Conservation (phyloP, 345 rosid genomes). For the Psidium guajava region DNA sequence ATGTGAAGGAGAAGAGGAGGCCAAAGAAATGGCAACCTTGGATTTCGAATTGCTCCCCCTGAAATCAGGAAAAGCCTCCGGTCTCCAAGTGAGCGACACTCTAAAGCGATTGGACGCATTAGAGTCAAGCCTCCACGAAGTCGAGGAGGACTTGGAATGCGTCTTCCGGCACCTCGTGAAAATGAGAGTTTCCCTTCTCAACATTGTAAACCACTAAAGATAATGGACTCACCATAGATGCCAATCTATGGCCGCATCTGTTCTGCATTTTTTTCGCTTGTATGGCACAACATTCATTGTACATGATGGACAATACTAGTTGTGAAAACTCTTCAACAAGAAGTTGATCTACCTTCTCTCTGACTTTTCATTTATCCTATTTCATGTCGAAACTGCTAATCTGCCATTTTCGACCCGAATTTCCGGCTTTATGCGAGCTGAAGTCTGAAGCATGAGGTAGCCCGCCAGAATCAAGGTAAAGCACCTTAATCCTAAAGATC, state of each 20-base stretch:
- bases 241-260: neutral
- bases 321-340: neutral
- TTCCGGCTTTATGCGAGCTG: no score
- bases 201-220: neutral
- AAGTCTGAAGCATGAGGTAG: neutral
- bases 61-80: slow-evolving; percentile 2
- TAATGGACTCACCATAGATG: neutral
- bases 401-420: neutral
- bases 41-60: slow-evolving; percentile 3
- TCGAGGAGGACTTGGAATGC: slow-evolving; percentile 5
- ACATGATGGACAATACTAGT: neutral
- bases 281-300: neutral
- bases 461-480: neutral
- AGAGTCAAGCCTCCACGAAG: slow-evolving; percentile 6
- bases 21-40: neutral
- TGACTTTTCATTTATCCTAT: neutral
- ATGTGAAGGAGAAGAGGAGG: neutral
- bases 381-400: neutral
- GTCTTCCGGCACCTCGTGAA: slow-evolving; percentile 10
- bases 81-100: neutral
- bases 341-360: neutral
- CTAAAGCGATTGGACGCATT: neutral
- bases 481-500: neutral
- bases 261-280: neutral
- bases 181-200: slow-evolving; percentile 2